These are phyloP conservation scores for Alternaria ethzedia DNA, from an alignment of 2,329 filamentous ascomycete genomes.

Conservation along the genomic window DNA sequence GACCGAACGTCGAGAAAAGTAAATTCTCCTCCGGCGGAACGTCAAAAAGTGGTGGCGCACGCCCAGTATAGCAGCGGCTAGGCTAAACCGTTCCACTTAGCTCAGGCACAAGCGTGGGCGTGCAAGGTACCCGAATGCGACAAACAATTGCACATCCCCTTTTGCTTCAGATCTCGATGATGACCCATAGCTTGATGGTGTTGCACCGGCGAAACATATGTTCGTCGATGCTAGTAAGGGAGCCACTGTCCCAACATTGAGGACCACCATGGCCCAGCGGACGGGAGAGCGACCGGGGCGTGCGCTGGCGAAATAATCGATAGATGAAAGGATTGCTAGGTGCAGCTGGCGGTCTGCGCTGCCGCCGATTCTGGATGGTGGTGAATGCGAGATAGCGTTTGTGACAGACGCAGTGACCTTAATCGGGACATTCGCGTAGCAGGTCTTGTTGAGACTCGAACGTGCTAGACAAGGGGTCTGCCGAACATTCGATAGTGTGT, in stretches of 20 bases:
- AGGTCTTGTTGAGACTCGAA: conserved; percentile 13
- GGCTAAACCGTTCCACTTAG: conserved; percentile 4
- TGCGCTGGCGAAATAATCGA: conserved; percentile 2
- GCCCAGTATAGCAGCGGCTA: conserved; percentile 12
- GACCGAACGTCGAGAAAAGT: conserved; percentile 5
- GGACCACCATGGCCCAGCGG: neutral
- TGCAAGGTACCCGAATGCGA: conserved; percentile 2
- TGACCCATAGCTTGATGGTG: neutral
- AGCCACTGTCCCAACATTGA: conserved; percentile 6
- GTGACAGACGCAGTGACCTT: conserved; percentile 14
- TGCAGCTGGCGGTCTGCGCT: conserved; percentile 2
- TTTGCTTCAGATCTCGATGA: neutral
- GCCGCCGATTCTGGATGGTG: conserved; percentile 8
- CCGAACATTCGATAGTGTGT: conserved; percentile 16
- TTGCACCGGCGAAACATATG: conserved; percentile 3
- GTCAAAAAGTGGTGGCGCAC: conserved; percentile 1
- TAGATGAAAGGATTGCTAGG: conserved; percentile 7
- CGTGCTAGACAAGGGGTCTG: conserved; percentile 14
- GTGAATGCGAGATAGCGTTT: conserved; percentile 10
- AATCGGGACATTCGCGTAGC: conserved; percentile 5
- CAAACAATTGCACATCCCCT: conserved; percentile 1
- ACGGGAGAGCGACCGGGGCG: conserved; percentile 15
- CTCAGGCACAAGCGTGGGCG: conserved; percentile 4
- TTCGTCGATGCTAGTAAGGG: conserved; percentile 2
- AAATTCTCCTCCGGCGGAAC: conserved; percentile 10